These are phyloP conservation scores for Arachis monticola DNA, from an alignment of 331 rosid species.

Conservation along the genomic window DNA sequence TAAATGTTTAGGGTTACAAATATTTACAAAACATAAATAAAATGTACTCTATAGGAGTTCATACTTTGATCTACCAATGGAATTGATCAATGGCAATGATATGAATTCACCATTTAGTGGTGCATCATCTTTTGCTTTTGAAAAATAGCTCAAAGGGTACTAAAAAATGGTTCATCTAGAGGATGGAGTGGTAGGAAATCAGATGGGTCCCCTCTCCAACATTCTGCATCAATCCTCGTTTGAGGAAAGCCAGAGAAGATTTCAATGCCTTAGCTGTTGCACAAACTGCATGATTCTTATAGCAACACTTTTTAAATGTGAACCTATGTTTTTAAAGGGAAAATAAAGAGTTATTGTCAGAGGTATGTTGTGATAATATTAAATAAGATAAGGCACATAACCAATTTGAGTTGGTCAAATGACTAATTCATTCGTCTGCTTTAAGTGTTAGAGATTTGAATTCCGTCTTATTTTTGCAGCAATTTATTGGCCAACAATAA, in stretches of 20 bases:
- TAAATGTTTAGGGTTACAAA: too few species aligned
- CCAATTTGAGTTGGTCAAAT: too few species aligned
- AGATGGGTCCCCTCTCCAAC: constrained; percentile 61
- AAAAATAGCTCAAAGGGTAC: constrained; percentile 56
- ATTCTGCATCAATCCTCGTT: constrained; percentile 66
- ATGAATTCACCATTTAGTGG: constrained; percentile 52
- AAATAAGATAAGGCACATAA: too few species aligned
- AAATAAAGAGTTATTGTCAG: too few species aligned
- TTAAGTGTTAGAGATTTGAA: too few species aligned
- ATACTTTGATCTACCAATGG: constrained; percentile 83
- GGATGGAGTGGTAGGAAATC: constrained; percentile 50
- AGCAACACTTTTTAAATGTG: too few species aligned
- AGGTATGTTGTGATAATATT: too few species aligned
- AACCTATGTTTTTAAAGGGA: too few species aligned
- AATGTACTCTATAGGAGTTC: constrained; percentile 22
- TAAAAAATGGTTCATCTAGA: constrained; percentile 56
- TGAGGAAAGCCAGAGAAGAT: constrained; percentile 81
- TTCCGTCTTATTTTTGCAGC: too few species aligned
- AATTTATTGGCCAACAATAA: too few species aligned
- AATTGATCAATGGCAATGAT: constrained; percentile 60
- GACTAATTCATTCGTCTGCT: too few species aligned
- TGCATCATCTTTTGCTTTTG: constrained; percentile 52
- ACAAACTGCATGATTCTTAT: constrained; percentile 52
- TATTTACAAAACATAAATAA: too few species aligned
- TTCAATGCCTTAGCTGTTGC: constrained; percentile 87